Percentiles rank a stretch among this genome's conserved stretches.
Conservation (phyloP, 306 rosid species). For the Dryas octopetala region DNA sequence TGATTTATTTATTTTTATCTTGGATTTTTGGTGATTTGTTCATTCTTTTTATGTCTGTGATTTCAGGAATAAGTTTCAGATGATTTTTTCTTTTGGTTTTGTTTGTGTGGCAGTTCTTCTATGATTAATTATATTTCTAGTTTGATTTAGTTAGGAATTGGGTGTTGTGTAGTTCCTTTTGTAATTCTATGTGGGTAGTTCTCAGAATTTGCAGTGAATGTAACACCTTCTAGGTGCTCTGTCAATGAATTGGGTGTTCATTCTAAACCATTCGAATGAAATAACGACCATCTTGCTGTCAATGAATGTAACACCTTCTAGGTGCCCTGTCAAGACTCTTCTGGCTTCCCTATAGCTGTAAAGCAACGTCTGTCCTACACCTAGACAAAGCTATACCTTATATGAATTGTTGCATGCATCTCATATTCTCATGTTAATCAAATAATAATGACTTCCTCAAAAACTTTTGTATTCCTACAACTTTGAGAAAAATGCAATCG, state of each 20-base stretch:
- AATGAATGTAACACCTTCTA: constrained; percentile 53
- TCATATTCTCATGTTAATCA: background rate
- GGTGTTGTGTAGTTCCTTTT: no score
- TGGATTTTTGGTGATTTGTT: no score
- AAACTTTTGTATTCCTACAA: background rate
- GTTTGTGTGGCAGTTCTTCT: no score
- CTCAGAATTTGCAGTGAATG: no score
- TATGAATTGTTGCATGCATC: background rate
- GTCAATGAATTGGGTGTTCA: constrained; percentile 23
- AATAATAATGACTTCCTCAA: background rate
- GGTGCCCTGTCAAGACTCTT: constrained; percentile 78
- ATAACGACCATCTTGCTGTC: constrained; percentile 85
- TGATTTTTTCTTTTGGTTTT: no score
- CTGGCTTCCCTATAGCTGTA: constrained; percentile 55
- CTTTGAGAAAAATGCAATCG: background rate
- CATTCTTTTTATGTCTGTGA: no score
- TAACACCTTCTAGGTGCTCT: constrained; percentile 78
- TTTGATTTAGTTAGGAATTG: no score
- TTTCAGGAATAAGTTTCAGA: no score
- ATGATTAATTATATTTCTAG: no score
- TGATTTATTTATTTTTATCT: no score
- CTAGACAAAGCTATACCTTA: constrained; percentile 39
- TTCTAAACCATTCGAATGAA: constrained; percentile 63
- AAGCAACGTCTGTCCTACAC: constrained; percentile 98
- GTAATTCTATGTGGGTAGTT: no score